phyloP scores from a whole-genome alignment of 208 protist genomes.

The Leishmania major region DNA sequence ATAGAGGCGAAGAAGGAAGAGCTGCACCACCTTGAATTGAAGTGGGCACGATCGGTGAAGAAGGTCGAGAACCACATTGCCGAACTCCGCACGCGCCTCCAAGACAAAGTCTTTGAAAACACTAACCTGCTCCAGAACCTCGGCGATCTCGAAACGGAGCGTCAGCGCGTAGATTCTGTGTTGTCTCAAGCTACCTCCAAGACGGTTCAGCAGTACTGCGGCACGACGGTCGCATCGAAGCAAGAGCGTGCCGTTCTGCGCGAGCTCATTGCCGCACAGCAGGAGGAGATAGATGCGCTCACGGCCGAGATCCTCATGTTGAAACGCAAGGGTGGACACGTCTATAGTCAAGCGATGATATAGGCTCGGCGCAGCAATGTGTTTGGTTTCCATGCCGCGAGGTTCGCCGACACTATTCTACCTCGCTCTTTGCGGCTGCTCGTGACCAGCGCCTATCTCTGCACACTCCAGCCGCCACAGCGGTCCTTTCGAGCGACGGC shows the following conservation, averaged over 20 bases:
- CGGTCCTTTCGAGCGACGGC: not conserved
- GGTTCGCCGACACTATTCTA: not conserved
- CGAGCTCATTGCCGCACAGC: slow-evolving; percentile 89
- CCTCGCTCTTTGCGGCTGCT: not conserved
- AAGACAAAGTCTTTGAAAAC: slow-evolving; percentile 75
- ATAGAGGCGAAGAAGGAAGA: slow-evolving; percentile 92
- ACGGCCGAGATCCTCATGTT: slow-evolving; percentile 93
- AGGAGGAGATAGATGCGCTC: slow-evolving; percentile 94
- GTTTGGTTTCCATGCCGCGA: not conserved
- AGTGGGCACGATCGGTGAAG: slow-evolving; percentile 71
- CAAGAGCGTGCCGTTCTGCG: slow-evolving; percentile 80
- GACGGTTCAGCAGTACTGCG: slow-evolving; percentile 67
- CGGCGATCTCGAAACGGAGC: slow-evolving; percentile 75
- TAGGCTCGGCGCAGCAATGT: slow-evolving; percentile 4
- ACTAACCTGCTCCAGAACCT: slow-evolving; percentile 89
- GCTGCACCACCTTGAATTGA: slow-evolving; percentile 81
- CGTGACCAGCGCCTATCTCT: not conserved
- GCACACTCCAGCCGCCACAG: not conserved
- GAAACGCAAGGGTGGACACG: slow-evolving; percentile 92
- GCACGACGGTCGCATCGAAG: slow-evolving; percentile 74
- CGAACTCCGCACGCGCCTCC: slow-evolving; percentile 64
- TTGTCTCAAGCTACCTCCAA: slow-evolving; percentile 80
- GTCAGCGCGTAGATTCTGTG: slow-evolving; percentile 72
- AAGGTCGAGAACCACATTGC: slow-evolving; percentile 72
- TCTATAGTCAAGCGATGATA: slow-evolving; percentile 73